These are phyloP conservation scores for Sorghum bicolor DNA, from an alignment of 176 grass and related monocot species.

Conservation along the genomic window Sorghum_bicolor_NCBIv3 NC_012871.2:63599501-63600000, in stretches of 20 bases:
- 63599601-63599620: conserved; percentile 30
- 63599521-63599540: conserved; percentile 55
- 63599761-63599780: too few species aligned
- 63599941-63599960: not conserved
- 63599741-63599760: not conserved
- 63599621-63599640: conserved; percentile 33
- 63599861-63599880: too few species aligned
- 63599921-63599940: not conserved
- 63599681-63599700: not conserved
- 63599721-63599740: not conserved
- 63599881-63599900: too few species aligned
- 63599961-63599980: not conserved
- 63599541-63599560: conserved; percentile 63
- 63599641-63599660: conserved; percentile 68
- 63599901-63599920: not conserved
- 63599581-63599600: conserved; percentile 49
- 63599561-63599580: conserved; percentile 52
- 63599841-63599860: too few species aligned
- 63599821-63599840: not conserved
- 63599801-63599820: too few species aligned
- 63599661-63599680: conserved; percentile 68
- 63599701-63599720: not conserved
- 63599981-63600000: not conserved
- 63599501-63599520: conserved; percentile 35
- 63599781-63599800: too few species aligned